A percentile compares a stretch with the other conserved stretches of the same genome.
phyloP scores from a whole-genome alignment of 2,329 filamentous ascomycete species.

The Nothophaeocryptopus gaeumannii region DNA sequence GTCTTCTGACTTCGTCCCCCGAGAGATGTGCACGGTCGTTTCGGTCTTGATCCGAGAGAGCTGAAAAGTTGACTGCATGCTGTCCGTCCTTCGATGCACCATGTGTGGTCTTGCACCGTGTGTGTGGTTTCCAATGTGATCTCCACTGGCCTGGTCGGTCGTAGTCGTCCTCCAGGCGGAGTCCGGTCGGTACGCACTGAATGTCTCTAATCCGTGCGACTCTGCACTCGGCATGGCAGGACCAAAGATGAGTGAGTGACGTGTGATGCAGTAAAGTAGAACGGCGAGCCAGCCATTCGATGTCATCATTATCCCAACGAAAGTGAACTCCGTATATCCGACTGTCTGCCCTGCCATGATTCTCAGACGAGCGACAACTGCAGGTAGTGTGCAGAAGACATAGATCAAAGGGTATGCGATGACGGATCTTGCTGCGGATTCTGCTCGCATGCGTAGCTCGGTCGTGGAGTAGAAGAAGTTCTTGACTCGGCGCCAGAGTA shows the following conservation, averaged over 20 bases:
- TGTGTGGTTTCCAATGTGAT: too few relatives aligned
- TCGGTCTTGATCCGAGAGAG: too few relatives aligned
- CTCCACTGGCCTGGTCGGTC: too few relatives aligned
- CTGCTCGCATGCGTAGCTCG: conserved; percentile 44
- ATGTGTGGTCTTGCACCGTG: too few relatives aligned
- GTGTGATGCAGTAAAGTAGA: conserved; percentile 55
- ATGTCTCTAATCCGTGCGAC: conserved; percentile 15
- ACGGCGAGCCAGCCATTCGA: conserved; percentile 58
- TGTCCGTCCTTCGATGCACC: too few relatives aligned
- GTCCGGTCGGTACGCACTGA: neutral
- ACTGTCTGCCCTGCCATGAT: conserved; percentile 50
- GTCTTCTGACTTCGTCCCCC: too few relatives aligned
- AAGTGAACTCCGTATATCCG: conserved; percentile 40
- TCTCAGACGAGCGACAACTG: conserved; percentile 61
- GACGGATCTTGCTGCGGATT: conserved; percentile 44
- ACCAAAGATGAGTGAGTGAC: conserved; percentile 29
- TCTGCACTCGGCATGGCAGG: conserved; percentile 5
- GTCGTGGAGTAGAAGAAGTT: conserved; percentile 17
- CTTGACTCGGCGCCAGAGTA: conserved; percentile 24
- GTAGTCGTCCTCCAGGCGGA: too few relatives aligned
- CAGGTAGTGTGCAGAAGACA: conserved; percentile 62
- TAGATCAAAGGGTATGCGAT: conserved; percentile 67
- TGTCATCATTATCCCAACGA: conserved; percentile 51
- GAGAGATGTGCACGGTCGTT: too few relatives aligned
- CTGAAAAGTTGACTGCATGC: too few relatives aligned